These are phyloP conservation scores for Suhomyces bribrorum DNA, from an alignment of 1,139 yeast species.

Conservation along the genomic window DNA sequence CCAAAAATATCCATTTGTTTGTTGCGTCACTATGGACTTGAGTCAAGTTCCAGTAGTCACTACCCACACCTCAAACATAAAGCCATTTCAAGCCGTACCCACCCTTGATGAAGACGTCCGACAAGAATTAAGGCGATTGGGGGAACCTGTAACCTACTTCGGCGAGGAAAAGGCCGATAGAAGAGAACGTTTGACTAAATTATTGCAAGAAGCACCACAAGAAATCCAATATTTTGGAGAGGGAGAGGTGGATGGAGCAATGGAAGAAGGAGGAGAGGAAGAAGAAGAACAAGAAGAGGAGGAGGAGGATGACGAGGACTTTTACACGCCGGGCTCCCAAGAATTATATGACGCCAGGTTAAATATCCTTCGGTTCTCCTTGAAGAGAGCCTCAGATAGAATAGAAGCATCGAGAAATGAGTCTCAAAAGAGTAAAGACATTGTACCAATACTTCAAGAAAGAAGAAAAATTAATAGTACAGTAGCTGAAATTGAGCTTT, in stretches of 20 bases:
- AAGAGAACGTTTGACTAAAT: conserved; percentile 51
- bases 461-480: conserved; percentile 48
- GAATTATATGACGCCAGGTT: conserved; percentile 58
- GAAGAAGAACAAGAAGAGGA: conserved; percentile 37
- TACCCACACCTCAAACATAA: too few relatives aligned
- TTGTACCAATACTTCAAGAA: conserved; percentile 33
- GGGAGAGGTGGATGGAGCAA: conserved; percentile 18
- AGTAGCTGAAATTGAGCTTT: conserved; percentile 44
- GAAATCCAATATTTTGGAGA: conserved; percentile 22
- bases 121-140: conserved; percentile 44
- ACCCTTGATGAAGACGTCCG: conserved; percentile 66
- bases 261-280: conserved; percentile 26
- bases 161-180: conserved; percentile 67
- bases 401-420: conserved; percentile 26
- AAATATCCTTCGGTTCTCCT: conserved; percentile 52
- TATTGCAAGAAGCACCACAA: conserved; percentile 30
- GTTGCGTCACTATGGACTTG: conserved; percentile 18
- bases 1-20: neutral
- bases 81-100: too few relatives aligned
- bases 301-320: conserved; percentile 69
- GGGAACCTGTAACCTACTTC: conserved; percentile 58
- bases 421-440: conserved; percentile 23
- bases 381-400: conserved; percentile 47
- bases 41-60: conserved; percentile 24
- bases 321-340: conserved; percentile 76